These are phyloP conservation scores for Lentinula novae-zelandiae DNA, from an alignment of 1,284 basidiomycete genomes.

Conservation along the genomic window DNA sequence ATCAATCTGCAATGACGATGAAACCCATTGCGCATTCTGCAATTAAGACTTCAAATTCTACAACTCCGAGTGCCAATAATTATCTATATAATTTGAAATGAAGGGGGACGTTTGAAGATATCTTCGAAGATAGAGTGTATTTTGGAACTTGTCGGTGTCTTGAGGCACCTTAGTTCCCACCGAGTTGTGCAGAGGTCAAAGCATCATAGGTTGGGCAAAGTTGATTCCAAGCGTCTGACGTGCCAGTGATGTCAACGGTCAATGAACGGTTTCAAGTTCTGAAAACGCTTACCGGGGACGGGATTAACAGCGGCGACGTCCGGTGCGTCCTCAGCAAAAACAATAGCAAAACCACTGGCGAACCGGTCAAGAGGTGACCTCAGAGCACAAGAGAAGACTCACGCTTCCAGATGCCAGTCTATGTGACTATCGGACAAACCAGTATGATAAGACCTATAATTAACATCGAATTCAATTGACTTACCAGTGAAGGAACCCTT, in stretches of 20 bases:
- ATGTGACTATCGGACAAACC: conserved; percentile 29
- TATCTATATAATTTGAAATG: no score
- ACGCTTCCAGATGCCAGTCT: conserved; percentile 41
- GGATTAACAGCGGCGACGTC: not conserved
- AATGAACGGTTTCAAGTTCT: not conserved
- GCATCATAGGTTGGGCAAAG: conserved; percentile 29
- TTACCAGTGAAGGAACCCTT: conserved; percentile 33
- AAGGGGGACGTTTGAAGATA: no score
- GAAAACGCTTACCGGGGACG: not conserved
- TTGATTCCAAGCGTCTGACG: conserved; percentile 27
- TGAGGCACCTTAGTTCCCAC: not conserved
- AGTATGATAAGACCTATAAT: not conserved
- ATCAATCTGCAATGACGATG: no score
- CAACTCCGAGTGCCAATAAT: no score
- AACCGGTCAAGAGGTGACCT: conserved; percentile 8
- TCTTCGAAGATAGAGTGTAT: no score
- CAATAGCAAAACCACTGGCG: conserved; percentile 32
- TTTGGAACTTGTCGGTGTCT: no score
- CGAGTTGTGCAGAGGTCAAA: not conserved
- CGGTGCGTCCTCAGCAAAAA: conserved; percentile 33
- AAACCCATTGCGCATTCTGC: no score
- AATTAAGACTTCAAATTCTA: no score
- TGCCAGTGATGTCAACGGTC: not conserved
- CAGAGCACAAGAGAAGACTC: conserved; percentile 17
- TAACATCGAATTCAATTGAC: not conserved